Evolutionary conservation across 805 yeast species (phyloP), one percentile per base, ranked within the genome.

Genomic region (Tetrapisispora phaffii): DNA sequence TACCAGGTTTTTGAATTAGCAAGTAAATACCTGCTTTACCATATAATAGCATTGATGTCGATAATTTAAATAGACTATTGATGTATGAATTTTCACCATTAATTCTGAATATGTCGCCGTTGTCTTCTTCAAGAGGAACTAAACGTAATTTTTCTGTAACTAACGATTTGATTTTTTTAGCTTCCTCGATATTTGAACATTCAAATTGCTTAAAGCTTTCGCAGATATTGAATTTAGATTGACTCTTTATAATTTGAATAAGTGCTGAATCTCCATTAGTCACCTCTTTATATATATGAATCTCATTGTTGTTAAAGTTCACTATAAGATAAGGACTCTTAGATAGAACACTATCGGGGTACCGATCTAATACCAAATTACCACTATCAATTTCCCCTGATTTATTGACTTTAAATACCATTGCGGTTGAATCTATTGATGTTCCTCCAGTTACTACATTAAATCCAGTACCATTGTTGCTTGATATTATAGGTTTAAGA

Each of bases 381-480:
- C 62, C 62, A 32, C 58, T 59, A 6, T 56, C 56, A 8, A 62
- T 58, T 39, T 62, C 63, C 28, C 67, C 67, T 5, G 52, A 29
- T 42, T 52, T 49, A 44, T 60, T 56, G 3, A 63, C 52, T 5
- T 60, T 53, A n/a, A 63, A 50, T 3, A 57, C 62, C 58, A 63
- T 62, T 2, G 65, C 55, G 22, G 50, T 54, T 37, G 58, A 59
- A 2, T 50, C 53, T 16, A 39, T 34, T 4, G 55, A 44, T 1
- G 47, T 49, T 2, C 67, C 66, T 9, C 67, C 65, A 0, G 65
- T 52, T 22, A 55, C 52, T 4, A 63, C 57, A 16, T 62, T 38
- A 45, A 59, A 56, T 32, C 56, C 57, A 9, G 42, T 29, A 3
- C 44, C 22, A 36, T 49, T 48, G 32, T 56, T 56, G 1, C 42